Percentiles rank a stretch among this genome's conserved stretches.
These are phyloP conservation scores for Solanum acaule DNA, from an alignment of 257 asterid species.

Conservation along the genomic window DNA sequence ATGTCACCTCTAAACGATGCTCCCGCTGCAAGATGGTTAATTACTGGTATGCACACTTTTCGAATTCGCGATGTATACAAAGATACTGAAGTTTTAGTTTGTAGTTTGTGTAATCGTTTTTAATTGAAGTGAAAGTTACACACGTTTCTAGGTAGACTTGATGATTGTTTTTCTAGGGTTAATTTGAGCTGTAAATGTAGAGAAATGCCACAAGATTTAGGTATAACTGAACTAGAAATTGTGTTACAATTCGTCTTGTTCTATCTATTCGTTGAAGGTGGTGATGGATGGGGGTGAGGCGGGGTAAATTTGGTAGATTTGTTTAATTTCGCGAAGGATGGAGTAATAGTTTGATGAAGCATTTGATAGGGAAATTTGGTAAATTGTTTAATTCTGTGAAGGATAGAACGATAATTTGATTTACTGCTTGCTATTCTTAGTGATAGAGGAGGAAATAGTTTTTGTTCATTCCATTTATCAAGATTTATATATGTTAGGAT, in stretches of 20 bases:
- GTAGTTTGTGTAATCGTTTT: neutral
- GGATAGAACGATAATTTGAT: neutral
- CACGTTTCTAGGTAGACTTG: neutral
- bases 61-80: neutral
- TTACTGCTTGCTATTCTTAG: neutral
- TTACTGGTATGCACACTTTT: constrained; percentile 50
- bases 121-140: neutral
- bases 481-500: neutral
- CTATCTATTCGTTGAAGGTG: too few relatives aligned
- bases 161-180: neutral
- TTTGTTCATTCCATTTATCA: neutral
- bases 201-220: neutral
- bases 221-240: neutral
- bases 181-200: neutral
- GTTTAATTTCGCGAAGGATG: neutral
- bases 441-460: neutral
- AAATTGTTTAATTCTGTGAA: neutral
- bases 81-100: neutral
- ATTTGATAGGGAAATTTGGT: neutral
- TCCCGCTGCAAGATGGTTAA: constrained; percentile 69
- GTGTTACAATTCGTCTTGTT: neutral
- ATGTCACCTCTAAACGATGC: constrained; percentile 32
- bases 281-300: too few relatives aligned
- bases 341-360: neutral
- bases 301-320: neutral